These are phyloP conservation scores for Wickerhamomyces kurtzmanii DNA, from an alignment of 805 yeast species.

Conservation along the genomic window DNA sequence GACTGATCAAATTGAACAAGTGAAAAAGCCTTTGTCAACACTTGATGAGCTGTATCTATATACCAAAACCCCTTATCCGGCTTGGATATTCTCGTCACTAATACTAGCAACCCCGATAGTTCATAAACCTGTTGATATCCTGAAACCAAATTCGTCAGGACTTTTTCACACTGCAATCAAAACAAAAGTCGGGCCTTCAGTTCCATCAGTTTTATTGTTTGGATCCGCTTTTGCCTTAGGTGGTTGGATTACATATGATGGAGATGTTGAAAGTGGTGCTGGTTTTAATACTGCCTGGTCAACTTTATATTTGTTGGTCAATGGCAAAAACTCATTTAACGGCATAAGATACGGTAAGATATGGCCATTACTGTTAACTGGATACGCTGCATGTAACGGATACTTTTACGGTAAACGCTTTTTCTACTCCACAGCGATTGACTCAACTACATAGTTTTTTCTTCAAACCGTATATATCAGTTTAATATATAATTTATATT, in stretches of 20 bases:
- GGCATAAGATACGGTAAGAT: conserved; percentile 46
- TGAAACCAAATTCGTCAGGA: conserved; percentile 4
- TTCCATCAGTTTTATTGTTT: conserved; percentile 36
- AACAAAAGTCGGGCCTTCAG: conserved; percentile 21
- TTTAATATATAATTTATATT: neutral
- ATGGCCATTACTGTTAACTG: conserved; percentile 50
- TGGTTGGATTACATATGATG: conserved; percentile 66
- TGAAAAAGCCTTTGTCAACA: conserved; percentile 6
- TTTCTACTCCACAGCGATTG: conserved; percentile 27
- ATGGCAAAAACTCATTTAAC: conserved; percentile 48
- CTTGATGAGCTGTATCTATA: conserved; percentile 17
- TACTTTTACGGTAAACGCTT: conserved; percentile 62
- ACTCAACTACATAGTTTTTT: neutral
- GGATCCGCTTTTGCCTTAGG: conserved; percentile 58
- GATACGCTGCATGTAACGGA: conserved; percentile 53
- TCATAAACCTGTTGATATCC: conserved; percentile 19
- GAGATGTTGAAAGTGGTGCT: conserved; percentile 68
- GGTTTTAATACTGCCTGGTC: conserved; percentile 83
- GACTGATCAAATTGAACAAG: conserved; percentile 8
- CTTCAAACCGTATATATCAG: neutral
- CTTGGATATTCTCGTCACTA: conserved; percentile 28
- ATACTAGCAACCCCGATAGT: conserved; percentile 27
- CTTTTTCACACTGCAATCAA: conserved; percentile 1
- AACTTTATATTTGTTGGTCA: conserved; percentile 58
- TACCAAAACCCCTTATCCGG: conserved; percentile 36